These are phyloP conservation scores for Lunularia cruciata DNA, from an alignment of 225 moss, liverwort and hornwort genomes.

Conservation along the genomic window DNA sequence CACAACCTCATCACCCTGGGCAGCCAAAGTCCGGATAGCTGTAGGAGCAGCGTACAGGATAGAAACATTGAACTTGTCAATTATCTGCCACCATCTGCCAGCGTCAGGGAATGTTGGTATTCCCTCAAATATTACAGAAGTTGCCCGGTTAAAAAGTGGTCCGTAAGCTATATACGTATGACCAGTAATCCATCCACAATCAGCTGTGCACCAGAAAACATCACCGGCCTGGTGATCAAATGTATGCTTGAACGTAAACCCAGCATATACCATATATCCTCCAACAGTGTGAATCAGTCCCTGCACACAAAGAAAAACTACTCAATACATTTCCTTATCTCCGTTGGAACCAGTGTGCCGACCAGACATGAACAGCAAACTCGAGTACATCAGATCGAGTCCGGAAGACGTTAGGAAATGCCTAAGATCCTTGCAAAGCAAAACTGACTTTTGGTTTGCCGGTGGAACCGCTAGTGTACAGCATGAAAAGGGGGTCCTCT, in stretches of 20 bases:
- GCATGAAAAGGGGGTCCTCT: constrained; percentile 53
- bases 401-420: neutral
- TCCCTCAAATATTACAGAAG: constrained; percentile 50
- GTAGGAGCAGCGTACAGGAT: constrained; percentile 53
- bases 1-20: constrained; percentile 37
- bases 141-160: constrained; percentile 51
- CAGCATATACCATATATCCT: constrained; percentile 51
- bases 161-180: constrained; percentile 51
- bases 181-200: constrained; percentile 57
- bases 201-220: constrained; percentile 53
- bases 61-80: constrained; percentile 45
- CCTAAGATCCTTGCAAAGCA: neutral
- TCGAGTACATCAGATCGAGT: too few species aligned
- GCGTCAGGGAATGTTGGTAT: constrained; percentile 48
- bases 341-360: too few species aligned
- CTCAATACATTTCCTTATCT: neutral
- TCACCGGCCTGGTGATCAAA: constrained; percentile 47
- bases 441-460: constrained; percentile 46
- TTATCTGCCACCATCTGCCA: constrained; percentile 55
- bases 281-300: constrained; percentile 50
- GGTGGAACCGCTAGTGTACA: constrained; percentile 54
- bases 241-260: constrained; percentile 43
- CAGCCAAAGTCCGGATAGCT: constrained; percentile 52
- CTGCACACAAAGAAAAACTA: constrained; percentile 11
- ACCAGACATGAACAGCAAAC: too few species aligned